Conservation (phyloP, 345 rosid genomes). For the Salix exigua region DNA sequence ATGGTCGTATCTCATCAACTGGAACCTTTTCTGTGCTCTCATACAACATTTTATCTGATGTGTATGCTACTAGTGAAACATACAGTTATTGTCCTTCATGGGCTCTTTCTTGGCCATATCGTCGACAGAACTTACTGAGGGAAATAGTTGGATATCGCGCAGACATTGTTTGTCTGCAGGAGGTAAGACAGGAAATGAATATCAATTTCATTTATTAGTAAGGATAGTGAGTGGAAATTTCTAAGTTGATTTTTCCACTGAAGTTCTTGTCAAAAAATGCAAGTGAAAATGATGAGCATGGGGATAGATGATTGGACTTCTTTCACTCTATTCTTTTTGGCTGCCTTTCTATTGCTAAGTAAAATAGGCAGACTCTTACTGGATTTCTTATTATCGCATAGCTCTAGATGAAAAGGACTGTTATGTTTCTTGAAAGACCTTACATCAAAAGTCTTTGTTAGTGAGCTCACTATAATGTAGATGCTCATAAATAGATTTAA, state of each 20-base stretch:
- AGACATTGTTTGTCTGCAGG: constrained; percentile 94
- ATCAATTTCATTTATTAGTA: not conserved
- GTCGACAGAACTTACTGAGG: constrained; percentile 82
- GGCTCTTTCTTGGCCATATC: constrained; percentile 98
- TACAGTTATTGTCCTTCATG: constrained; percentile 95
- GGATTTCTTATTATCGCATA: not conserved
- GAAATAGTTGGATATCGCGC: constrained; percentile 92
- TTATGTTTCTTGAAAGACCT: not conserved
- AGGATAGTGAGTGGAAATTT: constrained; percentile 1
- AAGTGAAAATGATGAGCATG: not conserved
- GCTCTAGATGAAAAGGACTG: not conserved
- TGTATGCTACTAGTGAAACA: constrained; percentile 64
- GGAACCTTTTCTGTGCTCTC: constrained; percentile 92
- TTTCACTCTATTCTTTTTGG: not conserved
- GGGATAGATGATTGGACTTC: not conserved
- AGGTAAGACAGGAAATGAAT: constrained; percentile 41
- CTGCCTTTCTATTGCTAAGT: not conserved
- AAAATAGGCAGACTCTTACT: not conserved
- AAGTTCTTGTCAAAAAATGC: not conserved
- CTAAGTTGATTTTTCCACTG: not conserved
- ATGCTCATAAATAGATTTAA: not conserved
- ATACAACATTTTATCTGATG: constrained; percentile 87
- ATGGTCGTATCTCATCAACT: constrained; percentile 57
- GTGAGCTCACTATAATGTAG: not conserved
- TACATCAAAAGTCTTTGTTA: not conserved